phyloP scores from a whole-genome alignment of 2,329 filamentous ascomycete genomes.

The Coniochaeta sp. region DNA sequence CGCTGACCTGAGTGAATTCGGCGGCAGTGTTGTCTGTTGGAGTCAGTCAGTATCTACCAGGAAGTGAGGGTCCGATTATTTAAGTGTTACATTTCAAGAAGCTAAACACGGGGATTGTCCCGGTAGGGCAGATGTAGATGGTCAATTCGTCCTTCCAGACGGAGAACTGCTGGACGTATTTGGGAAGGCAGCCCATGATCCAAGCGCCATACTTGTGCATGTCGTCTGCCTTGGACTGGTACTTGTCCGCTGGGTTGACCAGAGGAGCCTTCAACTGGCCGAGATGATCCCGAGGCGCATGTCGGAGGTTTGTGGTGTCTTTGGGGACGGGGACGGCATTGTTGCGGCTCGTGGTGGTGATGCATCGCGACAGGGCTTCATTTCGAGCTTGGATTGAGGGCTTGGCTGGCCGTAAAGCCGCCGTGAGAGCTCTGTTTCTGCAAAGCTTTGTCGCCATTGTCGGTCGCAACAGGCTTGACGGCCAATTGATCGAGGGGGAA shows the following conservation, averaged over 20 bases:
- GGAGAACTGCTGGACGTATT: slow-evolving; percentile 98
- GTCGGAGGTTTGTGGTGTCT: slow-evolving; percentile 59
- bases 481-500: slow-evolving; percentile 32
- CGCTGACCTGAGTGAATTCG: slow-evolving; percentile 89
- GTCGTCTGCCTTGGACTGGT: slow-evolving; percentile 75
- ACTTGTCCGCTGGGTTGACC: slow-evolving; percentile 91
- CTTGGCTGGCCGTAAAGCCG: slow-evolving; percentile 46
- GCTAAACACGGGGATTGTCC: slow-evolving; percentile 82
- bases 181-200: slow-evolving; percentile 91
- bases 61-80: background rate
- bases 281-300: slow-evolving; percentile 47
- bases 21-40: slow-evolving; percentile 80
- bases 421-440: slow-evolving; percentile 47
- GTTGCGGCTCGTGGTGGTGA: slow-evolving; percentile 39
- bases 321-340: slow-evolving; percentile 48
- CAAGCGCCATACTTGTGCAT: slow-evolving; percentile 95
- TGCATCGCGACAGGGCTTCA: slow-evolving; percentile 34
- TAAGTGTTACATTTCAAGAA: slow-evolving; percentile 71
- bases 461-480: slow-evolving; percentile 21
- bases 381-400: slow-evolving; percentile 31
- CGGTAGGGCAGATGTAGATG: slow-evolving; percentile 83
- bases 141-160: slow-evolving; percentile 99
- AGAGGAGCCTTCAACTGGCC: slow-evolving; percentile 68
- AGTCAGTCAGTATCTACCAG: background rate
- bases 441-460: slow-evolving; percentile 55